phyloP scores from a whole-genome alignment of 345 rosid species.

The Erysimum cheiranthoides region DNA sequence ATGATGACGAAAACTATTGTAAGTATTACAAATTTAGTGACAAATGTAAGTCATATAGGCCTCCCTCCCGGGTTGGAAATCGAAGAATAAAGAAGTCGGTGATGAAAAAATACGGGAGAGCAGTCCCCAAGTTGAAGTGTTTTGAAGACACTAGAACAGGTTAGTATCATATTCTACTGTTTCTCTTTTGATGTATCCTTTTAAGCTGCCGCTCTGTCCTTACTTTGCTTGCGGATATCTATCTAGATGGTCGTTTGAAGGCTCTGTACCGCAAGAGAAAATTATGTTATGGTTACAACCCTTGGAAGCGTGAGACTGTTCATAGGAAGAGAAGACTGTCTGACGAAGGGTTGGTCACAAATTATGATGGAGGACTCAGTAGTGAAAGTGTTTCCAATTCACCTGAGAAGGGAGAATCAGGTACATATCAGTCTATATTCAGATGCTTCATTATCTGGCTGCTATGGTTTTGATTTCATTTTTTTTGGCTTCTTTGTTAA shows the following conservation, averaged over 20 bases:
- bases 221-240: conserved; percentile 14
- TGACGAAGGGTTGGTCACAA: conserved; percentile 55
- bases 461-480: conserved; percentile 37
- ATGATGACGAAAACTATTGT: conserved; percentile 73
- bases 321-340: conserved; percentile 71
- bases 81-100: conserved; percentile 66
- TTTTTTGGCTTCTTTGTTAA: conserved; percentile 8
- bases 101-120: conserved; percentile 71
- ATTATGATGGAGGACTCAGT: conserved; percentile 80
- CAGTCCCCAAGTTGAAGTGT: conserved; percentile 61
- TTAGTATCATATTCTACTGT: conserved; percentile 43
- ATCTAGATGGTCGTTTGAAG: conserved; percentile 61
- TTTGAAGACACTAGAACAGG: conserved; percentile 67
- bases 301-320: conserved; percentile 53
- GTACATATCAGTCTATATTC: conserved; percentile 41
- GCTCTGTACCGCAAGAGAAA: conserved; percentile 69
- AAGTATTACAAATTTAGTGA: conserved; percentile 59
- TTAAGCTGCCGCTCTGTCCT: conserved; percentile 27
- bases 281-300: conserved; percentile 50
- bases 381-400: conserved; percentile 87
- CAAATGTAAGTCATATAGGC: conserved; percentile 64
- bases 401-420: conserved; percentile 61
- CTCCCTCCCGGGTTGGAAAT: conserved; percentile 61
- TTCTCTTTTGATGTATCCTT: conserved; percentile 25
- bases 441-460: conserved; percentile 11